phyloP scores from a whole-genome alignment of 345 rosid species.

The Psidium guajava region DNA sequence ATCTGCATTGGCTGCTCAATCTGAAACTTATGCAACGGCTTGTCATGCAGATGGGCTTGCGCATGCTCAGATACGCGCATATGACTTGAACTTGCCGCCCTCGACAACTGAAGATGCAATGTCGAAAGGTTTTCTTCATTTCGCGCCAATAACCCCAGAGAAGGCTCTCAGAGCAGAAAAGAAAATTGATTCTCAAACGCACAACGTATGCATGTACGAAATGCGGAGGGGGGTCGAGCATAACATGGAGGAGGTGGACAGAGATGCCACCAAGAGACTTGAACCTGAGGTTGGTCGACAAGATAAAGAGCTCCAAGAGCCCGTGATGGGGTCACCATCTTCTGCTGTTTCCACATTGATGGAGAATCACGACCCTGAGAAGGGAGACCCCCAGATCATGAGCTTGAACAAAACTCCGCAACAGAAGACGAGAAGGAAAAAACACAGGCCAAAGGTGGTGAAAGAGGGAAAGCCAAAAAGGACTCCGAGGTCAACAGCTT shows the following conservation, averaged over 20 bases:
- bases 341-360: conserved; percentile 1
- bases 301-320: conserved; percentile 1
- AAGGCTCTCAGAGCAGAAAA: conserved; percentile 16
- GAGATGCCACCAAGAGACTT: neutral
- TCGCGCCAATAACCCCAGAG: conserved; percentile 50
- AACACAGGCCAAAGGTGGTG: conserved; percentile 77
- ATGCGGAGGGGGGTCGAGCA: conserved; percentile 6
- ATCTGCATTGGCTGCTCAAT: neutral
- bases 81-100: conserved; percentile 21
- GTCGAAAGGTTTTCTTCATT: conserved; percentile 4
- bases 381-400: conserved; percentile 6
- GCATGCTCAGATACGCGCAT: conserved; percentile 1
- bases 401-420: conserved; percentile 43
- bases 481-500: conserved; percentile 22
- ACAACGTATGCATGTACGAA: conserved; percentile 1
- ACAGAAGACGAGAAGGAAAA: conserved; percentile 59
- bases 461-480: conserved; percentile 42
- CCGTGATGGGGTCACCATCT: conserved; percentile 15
- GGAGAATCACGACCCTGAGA: conserved; percentile 15
- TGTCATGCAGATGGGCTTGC: conserved; percentile 14
- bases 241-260: neutral
- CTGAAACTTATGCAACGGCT: neutral
- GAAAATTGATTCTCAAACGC: conserved; percentile 5
- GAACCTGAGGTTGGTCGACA: conserved; percentile 5
- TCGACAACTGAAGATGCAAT: conserved; percentile 6